Conservation (phyloP, 1,284 basidiomycete genomes). For the Ustilago esculenta region DNA sequence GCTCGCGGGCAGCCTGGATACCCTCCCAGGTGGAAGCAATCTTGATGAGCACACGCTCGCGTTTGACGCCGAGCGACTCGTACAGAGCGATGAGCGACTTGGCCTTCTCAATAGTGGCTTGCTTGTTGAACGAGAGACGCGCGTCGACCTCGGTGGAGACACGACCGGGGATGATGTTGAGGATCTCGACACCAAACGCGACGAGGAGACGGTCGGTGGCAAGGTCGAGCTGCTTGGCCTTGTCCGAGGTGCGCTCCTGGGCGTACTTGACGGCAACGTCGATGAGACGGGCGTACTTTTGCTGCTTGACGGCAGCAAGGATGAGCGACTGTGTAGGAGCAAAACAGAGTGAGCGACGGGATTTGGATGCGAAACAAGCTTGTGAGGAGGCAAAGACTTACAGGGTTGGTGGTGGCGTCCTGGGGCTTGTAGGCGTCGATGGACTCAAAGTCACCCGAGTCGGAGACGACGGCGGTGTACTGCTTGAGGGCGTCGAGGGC, state of each 20-base stretch:
- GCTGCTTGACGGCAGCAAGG: constrained; percentile 90
- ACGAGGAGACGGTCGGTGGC: constrained; percentile 92
- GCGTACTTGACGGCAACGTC: constrained; percentile 83
- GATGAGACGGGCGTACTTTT: constrained; percentile 84
- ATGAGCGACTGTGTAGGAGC: constrained; percentile 70
- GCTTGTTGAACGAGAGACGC: constrained; percentile 93
- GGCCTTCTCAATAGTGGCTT: constrained; percentile 84
- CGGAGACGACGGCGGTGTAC: constrained; percentile 65
- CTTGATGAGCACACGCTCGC: constrained; percentile 93
- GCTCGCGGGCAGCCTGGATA: constrained; percentile 96
- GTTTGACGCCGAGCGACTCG: constrained; percentile 86
- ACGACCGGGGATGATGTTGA: constrained; percentile 94
- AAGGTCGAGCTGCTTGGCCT: constrained; percentile 69
- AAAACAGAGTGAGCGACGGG: too few relatives aligned
- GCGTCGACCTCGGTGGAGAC: constrained; percentile 99
- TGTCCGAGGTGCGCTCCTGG: constrained; percentile 75
- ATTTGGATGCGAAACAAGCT: too few relatives aligned
- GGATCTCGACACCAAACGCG: constrained; percentile 95
- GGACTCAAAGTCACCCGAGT: constrained; percentile 67
- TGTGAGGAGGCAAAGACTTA: too few relatives aligned
- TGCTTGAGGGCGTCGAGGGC: constrained; percentile 65
- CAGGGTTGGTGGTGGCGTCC: constrained; percentile 67
- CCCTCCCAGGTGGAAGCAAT: constrained; percentile 99
- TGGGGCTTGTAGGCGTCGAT: constrained; percentile 67
- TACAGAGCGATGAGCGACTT: constrained; percentile 92